Conservation (phyloP, 352 stramenopile species). For the Pythium grandisporangium region DNA sequence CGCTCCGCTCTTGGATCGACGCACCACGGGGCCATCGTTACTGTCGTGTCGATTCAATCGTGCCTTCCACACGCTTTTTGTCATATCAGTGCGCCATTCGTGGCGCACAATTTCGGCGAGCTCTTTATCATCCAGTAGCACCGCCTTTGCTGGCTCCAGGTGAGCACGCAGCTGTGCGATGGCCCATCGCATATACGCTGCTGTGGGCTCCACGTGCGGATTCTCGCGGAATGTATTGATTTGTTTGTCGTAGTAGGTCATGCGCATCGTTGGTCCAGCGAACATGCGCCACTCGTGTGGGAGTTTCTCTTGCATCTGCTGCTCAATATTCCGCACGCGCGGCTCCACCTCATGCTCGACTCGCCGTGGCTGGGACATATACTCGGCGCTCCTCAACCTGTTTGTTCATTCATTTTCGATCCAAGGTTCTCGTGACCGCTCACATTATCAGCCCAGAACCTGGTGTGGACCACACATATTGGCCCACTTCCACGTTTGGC, state of each 20-base stretch:
- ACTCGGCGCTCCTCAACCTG: too few species aligned
- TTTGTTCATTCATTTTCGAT: too few species aligned
- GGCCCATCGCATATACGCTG: constrained; percentile 34
- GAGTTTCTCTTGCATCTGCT: constrained; percentile 32
- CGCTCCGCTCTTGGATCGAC: constrained; percentile 35
- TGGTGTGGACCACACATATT: not conserved
- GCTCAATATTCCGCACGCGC: constrained; percentile 41
- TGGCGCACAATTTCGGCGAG: constrained; percentile 34
- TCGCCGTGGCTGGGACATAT: not conserved
- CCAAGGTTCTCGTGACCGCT: too few species aligned
- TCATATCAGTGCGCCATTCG: constrained; percentile 60
- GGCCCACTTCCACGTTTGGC: not conserved
- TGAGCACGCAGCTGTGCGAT: constrained; percentile 27
- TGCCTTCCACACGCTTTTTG: constrained; percentile 31
- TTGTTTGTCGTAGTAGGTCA: constrained; percentile 46
- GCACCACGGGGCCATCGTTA: constrained; percentile 36
- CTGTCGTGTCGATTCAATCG: constrained; percentile 56
- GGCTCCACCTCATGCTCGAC: constrained; percentile 29
- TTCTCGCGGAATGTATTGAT: constrained; percentile 67
- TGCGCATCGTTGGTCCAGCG: constrained; percentile 35
- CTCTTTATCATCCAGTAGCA: constrained; percentile 28
- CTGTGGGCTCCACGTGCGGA: constrained; percentile 25
- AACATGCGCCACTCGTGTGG: constrained; percentile 32
- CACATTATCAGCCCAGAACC: too few species aligned
- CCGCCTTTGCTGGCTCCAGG: constrained; percentile 14